These are phyloP conservation scores for Yamagishiella unicocca DNA, from an alignment of 139 green algal species.

Conservation along the genomic window DNA sequence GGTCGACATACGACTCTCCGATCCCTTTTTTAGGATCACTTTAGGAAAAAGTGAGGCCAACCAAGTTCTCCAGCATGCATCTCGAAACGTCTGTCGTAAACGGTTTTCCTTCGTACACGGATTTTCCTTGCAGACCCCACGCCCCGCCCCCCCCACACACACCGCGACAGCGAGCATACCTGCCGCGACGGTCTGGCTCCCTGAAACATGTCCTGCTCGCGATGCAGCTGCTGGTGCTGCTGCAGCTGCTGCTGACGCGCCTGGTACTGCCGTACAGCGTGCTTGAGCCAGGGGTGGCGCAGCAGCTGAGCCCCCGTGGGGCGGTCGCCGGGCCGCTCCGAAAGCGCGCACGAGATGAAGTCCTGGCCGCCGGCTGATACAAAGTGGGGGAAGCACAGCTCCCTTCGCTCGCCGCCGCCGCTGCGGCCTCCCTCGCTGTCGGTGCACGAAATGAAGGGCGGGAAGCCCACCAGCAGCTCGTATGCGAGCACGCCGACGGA, in stretches of 20 bases:
- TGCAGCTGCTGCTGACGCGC: neutral
- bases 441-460: slow-evolving; percentile 13
- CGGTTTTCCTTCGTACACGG: too few relatives aligned
- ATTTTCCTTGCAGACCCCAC: too few relatives aligned
- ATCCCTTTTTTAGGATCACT: too few relatives aligned
- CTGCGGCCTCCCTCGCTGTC: neutral
- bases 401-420: neutral
- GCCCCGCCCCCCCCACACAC: too few relatives aligned
- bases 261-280: neutral
- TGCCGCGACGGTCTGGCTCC: too few relatives aligned
- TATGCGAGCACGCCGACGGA: slow-evolving; percentile 51
- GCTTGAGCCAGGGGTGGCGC: slow-evolving; percentile 33
- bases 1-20: too few relatives aligned
- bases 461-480: slow-evolving; percentile 52
- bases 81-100: too few relatives aligned
- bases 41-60: too few relatives aligned
- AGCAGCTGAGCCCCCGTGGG: slow-evolving; percentile 28
- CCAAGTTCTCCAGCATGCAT: too few relatives aligned
- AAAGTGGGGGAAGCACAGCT: slow-evolving; percentile 21
- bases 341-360: slow-evolving; percentile 19
- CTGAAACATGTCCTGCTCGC: too few relatives aligned
- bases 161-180: too few relatives aligned
- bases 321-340: neutral
- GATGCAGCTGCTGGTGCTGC: slow-evolving; percentile 5
- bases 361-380: slow-evolving; percentile 20